Conservation (phyloP, 2,329 filamentous ascomycete genomes). For the Aspergillus spinulosporus region DNA sequence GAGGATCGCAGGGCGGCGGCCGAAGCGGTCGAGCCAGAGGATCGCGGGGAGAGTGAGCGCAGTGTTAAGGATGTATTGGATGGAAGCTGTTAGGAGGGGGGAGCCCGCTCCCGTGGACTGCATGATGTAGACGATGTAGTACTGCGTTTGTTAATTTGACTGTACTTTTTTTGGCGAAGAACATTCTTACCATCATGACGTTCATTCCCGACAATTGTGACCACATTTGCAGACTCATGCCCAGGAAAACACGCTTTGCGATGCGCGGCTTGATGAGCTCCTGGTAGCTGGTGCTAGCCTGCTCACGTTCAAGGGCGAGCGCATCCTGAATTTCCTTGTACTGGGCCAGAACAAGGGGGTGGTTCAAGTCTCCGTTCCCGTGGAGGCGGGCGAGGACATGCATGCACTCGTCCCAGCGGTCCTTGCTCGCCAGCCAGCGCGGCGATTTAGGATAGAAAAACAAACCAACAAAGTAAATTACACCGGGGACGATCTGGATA, state of each 20-base stretch:
- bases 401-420: conserved; percentile 56
- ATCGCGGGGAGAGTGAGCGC: conserved; percentile 73
- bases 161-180: background rate
- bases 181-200: conserved; percentile 55
- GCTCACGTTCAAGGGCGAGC: conserved; percentile 69
- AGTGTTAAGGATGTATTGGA: conserved; percentile 77
- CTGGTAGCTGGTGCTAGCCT: conserved; percentile 66
- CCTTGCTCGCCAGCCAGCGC: conserved; percentile 62
- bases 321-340: conserved; percentile 69
- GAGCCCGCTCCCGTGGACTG: conserved; percentile 60
- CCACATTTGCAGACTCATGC: conserved; percentile 72
- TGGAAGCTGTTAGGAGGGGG: conserved; percentile 63
- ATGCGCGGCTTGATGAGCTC: conserved; percentile 71
- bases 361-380: conserved; percentile 62
- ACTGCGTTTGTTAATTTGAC: conserved; percentile 36
- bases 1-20: conserved; percentile 66
- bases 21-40: conserved; percentile 71
- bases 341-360: conserved; percentile 66
- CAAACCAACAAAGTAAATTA: conserved; percentile 59
- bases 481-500: conserved; percentile 60
- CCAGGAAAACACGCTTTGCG: conserved; percentile 69
- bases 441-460: conserved; percentile 56
- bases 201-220: conserved; percentile 74
- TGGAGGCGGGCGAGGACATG: conserved; percentile 58
- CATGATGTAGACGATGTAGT: conserved; percentile 67